Base-by-base conservation (phyloP, 2,329 filamentous ascomycete species). In the Fusarium circinatum region DNA sequence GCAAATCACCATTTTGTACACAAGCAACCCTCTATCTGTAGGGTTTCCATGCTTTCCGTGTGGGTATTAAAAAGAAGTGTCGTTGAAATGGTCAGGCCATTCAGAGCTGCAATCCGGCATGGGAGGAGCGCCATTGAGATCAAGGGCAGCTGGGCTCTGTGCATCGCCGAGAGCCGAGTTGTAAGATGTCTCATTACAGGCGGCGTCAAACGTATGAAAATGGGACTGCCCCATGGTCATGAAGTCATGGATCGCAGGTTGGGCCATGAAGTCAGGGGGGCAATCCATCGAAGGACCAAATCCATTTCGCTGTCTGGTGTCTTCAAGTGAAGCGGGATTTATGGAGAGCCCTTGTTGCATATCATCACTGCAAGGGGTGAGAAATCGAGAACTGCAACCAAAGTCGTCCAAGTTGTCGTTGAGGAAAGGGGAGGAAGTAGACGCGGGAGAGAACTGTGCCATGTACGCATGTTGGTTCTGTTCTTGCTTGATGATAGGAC, bases 331-430 rank as follows among this genome's bases (percentile, higher is more conserved):
- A 22, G 76, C 75, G 30, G 80, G 77, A 36, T 79, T 77, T 26
- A 81, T 71, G 14, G 75, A 72, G n/a, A 79, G 68, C 13, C 65
- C 60, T 11, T 78, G 75, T 4, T 76, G 42, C 80, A 82, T 80
- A 73, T 89, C 87, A 63, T 90, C 88, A 79, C 87, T 89, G 79
- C 84, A 86, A 3, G 88, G 88, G 0, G 88, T 89, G 66, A 89
- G 84, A 34, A 89, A 84, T 18, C 85, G 81, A 65, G 81, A 74
- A 22, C 79, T 79, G 42, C 41, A 58, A 15, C 41, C 32, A 30
- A 83, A 81, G 57, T 83, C 82, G 52, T 82, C 80, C 51, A 70
- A 72, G 72, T 80, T 79, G 65, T 84, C 80, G 65, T 79, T 68
- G 60, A 81, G 65, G 79, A 82, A 83, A 28, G 81, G 82, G 10